These are phyloP conservation scores for Styphnolobium japonicum DNA, from an alignment of 306 rosid species.

Conservation along the genomic window DNA sequence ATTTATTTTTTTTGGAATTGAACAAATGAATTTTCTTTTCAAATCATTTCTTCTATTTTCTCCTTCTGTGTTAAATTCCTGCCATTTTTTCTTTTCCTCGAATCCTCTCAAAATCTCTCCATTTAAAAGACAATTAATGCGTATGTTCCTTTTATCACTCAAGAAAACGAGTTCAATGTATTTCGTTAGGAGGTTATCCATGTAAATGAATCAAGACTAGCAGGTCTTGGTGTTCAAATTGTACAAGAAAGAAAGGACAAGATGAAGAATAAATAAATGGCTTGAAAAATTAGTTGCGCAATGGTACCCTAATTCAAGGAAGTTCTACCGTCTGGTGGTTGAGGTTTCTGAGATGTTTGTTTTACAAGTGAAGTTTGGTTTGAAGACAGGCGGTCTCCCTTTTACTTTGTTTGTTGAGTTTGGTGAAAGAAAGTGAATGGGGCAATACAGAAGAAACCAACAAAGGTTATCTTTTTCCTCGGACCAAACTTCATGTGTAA, in stretches of 20 bases:
- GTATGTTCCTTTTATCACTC: background rate
- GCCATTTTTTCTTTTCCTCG: background rate
- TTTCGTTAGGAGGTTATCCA: constrained; percentile 18
- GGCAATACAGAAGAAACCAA: constrained; percentile 47
- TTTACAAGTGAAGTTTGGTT: constrained; percentile 72
- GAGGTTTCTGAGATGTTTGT: constrained; percentile 46
- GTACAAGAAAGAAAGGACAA: constrained; percentile 16
- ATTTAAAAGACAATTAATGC: background rate
- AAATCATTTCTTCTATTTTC: background rate
- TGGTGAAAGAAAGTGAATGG: constrained; percentile 61
- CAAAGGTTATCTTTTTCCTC: constrained; percentile 23
- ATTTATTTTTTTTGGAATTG: background rate
- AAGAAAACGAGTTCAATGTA: constrained; percentile 1
- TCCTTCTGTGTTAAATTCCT: background rate
- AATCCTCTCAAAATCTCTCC: background rate
- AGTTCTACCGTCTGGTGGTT: constrained; percentile 53
- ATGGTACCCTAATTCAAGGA: constrained; percentile 31
- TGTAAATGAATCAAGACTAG: constrained; percentile 22
- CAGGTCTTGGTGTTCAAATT: constrained; percentile 15
- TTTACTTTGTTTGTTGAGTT: constrained; percentile 66
- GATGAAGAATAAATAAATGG: constrained; percentile 6
- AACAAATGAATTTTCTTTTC: background rate
- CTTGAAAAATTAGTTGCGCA: constrained; percentile 34
- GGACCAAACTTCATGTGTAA: constrained; percentile 2
- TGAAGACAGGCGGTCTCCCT: constrained; percentile 39